phyloP scores from a whole-genome alignment of 1,284 basidiomycete genomes.

The Cyathus olla region DNA sequence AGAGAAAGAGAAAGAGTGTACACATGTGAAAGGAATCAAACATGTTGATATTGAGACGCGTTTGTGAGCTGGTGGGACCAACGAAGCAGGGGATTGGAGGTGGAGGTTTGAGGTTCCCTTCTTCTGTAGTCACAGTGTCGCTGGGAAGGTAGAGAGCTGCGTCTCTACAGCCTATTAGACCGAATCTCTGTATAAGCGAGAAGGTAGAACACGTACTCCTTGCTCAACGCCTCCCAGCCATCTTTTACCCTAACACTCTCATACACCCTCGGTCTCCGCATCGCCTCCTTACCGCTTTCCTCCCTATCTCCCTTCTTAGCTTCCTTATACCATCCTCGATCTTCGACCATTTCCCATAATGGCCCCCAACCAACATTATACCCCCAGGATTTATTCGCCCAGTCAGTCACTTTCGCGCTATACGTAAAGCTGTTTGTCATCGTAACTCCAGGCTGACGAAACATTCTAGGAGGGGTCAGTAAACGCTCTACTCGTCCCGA shows the following conservation, averaged over 20 bases:
- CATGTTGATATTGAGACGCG: conserved; percentile 57
- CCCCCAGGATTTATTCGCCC: conserved; percentile 73
- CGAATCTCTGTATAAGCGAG: conserved; percentile 10
- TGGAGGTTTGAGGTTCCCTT: conserved; percentile 59
- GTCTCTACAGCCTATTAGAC: conserved; percentile 50
- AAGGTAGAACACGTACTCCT: conserved; percentile 55
- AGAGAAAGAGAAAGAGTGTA: conserved; percentile 41
- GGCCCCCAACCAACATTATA: conserved; percentile 80
- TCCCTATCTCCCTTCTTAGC: conserved; percentile 36
- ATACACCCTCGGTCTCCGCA: conserved; percentile 70
- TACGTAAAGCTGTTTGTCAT: conserved; percentile 61
- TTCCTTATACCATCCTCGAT: conserved; percentile 83
- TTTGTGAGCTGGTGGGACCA: conserved; percentile 68
- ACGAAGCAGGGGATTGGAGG: conserved; percentile 70
- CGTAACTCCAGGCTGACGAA: conserved; percentile 42
- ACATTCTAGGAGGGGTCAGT: conserved; percentile 56
- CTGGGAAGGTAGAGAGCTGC: conserved; percentile 69
- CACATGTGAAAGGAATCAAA: conserved; percentile 69
- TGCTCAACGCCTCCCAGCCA: conserved; percentile 57
- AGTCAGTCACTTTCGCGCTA: conserved; percentile 51
- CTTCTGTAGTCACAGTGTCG: conserved; percentile 55
- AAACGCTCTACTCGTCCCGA: conserved; percentile 68
- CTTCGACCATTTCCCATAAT: conserved; percentile 78
- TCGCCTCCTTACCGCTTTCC: conserved; percentile 53
- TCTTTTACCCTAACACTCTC: conserved; percentile 50